A percentile compares a stretch with the other conserved stretches of the same genome.
Evolutionary conservation across 2,329 filamentous ascomycete genomes (phyloP).

Genomic region (Penicillium sp.): DNA sequence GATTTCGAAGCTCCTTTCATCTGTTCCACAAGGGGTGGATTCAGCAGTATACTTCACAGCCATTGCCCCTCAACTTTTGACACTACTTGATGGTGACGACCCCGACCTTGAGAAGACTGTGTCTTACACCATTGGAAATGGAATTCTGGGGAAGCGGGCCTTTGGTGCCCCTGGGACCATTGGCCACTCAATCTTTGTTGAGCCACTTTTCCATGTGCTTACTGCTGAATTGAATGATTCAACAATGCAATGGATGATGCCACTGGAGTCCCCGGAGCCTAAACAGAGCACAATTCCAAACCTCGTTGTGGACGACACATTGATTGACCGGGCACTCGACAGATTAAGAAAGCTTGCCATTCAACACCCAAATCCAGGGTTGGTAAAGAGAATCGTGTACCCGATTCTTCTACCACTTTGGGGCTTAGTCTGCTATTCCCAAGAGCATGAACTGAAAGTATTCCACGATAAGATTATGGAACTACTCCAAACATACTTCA

Average conservation of each 20-base stretch:
- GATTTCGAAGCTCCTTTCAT: slow-evolving; percentile 43
- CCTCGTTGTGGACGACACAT: slow-evolving; percentile 27
- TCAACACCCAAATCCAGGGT: slow-evolving; percentile 45
- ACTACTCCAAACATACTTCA: slow-evolving; percentile 43
- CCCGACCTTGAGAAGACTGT: slow-evolving; percentile 42
- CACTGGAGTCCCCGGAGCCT: slow-evolving; percentile 3
- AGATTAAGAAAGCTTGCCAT: slow-evolving; percentile 39
- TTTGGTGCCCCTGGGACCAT: slow-evolving; percentile 42
- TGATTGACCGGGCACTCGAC: slow-evolving; percentile 34
- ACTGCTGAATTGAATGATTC: slow-evolving; percentile 31
- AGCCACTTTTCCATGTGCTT: slow-evolving; percentile 41
- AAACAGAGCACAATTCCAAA: slow-evolving; percentile 1
- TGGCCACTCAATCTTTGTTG: slow-evolving; percentile 44
- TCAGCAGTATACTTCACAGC: slow-evolving; percentile 36
- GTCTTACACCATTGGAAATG: slow-evolving; percentile 45
- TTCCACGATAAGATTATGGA: slow-evolving; percentile 33
- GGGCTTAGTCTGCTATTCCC: slow-evolving; percentile 41
- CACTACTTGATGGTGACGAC: slow-evolving; percentile 42
- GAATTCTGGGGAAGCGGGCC: slow-evolving; percentile 42
- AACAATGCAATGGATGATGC: slow-evolving; percentile 30
- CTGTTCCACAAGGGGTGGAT: slow-evolving; percentile 41
- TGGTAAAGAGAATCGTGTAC: slow-evolving; percentile 43
- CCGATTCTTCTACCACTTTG: slow-evolving; percentile 45
- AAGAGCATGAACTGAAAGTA: slow-evolving; percentile 25
- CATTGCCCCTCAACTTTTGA: slow-evolving; percentile 43